Conservation (phyloP, 306 rosid species). For the Ochetophila trinervis region DNA sequence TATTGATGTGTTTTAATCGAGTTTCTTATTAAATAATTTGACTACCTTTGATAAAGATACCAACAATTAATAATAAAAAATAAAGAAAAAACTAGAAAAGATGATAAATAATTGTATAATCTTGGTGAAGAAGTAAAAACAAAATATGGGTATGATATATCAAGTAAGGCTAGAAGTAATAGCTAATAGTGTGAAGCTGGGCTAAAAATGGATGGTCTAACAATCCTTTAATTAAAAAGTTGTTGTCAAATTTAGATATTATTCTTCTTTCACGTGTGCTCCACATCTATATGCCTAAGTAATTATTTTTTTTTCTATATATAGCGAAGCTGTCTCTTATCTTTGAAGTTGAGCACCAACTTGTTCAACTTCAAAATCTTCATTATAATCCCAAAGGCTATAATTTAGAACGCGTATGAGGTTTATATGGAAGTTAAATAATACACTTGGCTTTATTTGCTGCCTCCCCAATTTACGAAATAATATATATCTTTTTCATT, state of each 20-base stretch:
- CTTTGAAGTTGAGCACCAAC: background rate
- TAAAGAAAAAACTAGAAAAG: too few species aligned
- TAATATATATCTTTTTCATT: too few species aligned
- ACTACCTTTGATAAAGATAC: too few species aligned
- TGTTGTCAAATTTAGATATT: slow-evolving; percentile 2
- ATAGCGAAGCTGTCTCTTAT: background rate
- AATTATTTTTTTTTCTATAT: background rate
- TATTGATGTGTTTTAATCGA: too few species aligned
- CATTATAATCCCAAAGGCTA: slow-evolving; percentile 30
- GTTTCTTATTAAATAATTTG: too few species aligned
- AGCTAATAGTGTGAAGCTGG: background rate
- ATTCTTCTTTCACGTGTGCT: slow-evolving; percentile 2
- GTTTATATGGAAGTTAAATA: slow-evolving; percentile 7
- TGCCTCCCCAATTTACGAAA: too few species aligned
- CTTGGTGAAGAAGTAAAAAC: too few species aligned
- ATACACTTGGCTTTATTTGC: slow-evolving; percentile 13
- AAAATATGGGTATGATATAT: too few species aligned
- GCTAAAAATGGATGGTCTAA: background rate
- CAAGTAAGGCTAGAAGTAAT: too few species aligned
- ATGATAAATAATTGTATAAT: too few species aligned
- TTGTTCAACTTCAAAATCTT: slow-evolving; percentile 23
- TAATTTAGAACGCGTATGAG: background rate
- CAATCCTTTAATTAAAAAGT: slow-evolving; percentile 14
- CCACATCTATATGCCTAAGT: background rate
- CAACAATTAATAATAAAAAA: too few species aligned